Base-by-base conservation (phyloP, 192 early-diverging fungal species). In the Coemansia sp. region DNA sequence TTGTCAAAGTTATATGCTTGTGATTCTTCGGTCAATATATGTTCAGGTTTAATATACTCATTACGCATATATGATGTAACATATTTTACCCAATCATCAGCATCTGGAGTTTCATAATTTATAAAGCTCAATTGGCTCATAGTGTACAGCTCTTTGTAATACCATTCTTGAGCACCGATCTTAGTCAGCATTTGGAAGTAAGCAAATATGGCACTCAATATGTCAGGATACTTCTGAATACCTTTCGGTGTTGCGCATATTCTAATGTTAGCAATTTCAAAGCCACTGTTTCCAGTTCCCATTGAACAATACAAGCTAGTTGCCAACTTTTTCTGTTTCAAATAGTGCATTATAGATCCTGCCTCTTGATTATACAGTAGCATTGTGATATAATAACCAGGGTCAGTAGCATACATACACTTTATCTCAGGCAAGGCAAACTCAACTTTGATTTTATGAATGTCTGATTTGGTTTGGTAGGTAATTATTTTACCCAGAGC, bases 381-480 rank as follows among this genome's bases (percentile, higher is more conserved):
- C 21, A 21, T 21, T 0, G 21, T 16, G 1, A 41, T 41, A 41
- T 41, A 41, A 41, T 41, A 4, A 16, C 14, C 10, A 41, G 39
- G 39, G 11, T 14, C 14, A 41, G 39, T 41, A 41, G 39, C 39
- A 41, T 41, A 41, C 39, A 41, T 41, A 8, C 82, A 74, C 47
- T 82, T 74, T 53, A 87, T 77, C 54, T 94, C 92, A 1, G 92
- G 91, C 62, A 93, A 85, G 14, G 93, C 89, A 71, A 96, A 95
- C 19, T 84, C 82, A 43, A 97, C 64, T 29, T 85, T 83, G 19
- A 98, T 49, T 17, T 73, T 59, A 8, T 88, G 79, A 6, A 80
- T 61, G 43, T 95, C 82, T 6, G 90, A 85, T 65, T 93, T 87
- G 21, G 84, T 82, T 56, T 80, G 84, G 39, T 41, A 41, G 39